Evolutionary conservation across 73 alveolate genomes (phyloP), one percentile per base, ranked within the genome.

Genomic region (Urostyla sp.): DNA sequence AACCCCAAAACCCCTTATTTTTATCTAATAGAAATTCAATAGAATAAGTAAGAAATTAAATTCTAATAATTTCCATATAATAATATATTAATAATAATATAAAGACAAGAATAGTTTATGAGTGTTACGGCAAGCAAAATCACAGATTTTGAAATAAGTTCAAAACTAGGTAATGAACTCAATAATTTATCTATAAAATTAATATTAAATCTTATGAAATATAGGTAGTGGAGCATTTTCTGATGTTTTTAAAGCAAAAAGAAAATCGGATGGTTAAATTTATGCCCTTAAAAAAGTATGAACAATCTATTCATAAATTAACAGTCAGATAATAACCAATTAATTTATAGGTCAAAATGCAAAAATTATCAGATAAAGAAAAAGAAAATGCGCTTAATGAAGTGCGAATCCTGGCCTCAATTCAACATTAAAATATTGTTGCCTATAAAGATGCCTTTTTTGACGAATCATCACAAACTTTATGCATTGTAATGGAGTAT

Each of bases 361-460:
- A 43, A 40, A 69, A 77, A 23, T 78, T 85, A 24, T 48, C 75
- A 34, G 90, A 85, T 30, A 85, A 67, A 37, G 93, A 85, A 72
- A 85, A 85, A 28, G 87, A 81, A 45, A 85, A 79, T 51, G 93
- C 93, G 26, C 49, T 85, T 40, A 85, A 85, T 72, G 93, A 85
- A 80, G 85, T 85, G 16, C 54, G 93, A 61, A 85, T 85, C 21
- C 40, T 85, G 16, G 93, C 93, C 13, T 56, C 86, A 20, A 84
- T 85, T 34, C 69, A 81, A 58, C 74, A 61, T 60, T 58, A 69
- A 2, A 67, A 85, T 52, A 75, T 85, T 34, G 80, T 85, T 15
- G 75, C 88, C 24, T 93, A 93, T 60, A 93, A 93, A 61, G 96
- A 93, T 60, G 98, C 98, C 15, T 82, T 93, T 84, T 91, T 84